Evolutionary conservation across 257 asterid species (phyloP).

Genomic region (Gentiana macrophylla): DNA sequence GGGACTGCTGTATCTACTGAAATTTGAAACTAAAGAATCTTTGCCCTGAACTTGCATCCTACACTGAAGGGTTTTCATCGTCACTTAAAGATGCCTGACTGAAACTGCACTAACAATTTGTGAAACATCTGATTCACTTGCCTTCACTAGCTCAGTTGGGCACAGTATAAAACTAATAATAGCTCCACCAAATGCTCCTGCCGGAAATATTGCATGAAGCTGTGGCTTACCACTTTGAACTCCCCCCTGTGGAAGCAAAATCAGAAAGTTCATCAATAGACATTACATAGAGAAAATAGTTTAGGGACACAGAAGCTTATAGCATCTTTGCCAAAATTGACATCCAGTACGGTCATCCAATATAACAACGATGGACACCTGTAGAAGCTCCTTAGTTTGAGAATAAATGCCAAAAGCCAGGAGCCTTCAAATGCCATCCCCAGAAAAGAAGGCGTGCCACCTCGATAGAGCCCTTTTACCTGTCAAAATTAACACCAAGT

Average conservation of each 20-base stretch:
- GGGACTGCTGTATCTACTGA: constrained; percentile 57
- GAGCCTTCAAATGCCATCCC: constrained; percentile 96
- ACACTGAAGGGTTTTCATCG: constrained; percentile 71
- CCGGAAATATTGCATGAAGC: constrained; percentile 54
- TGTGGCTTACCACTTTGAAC: constrained; percentile 46
- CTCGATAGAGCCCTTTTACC: constrained; percentile 89
- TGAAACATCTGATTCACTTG: constrained; percentile 23
- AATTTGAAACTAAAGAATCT: constrained; percentile 37
- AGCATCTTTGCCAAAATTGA: constrained; percentile 3
- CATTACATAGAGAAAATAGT: not conserved
- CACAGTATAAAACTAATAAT: constrained; percentile 74
- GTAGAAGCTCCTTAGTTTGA: constrained; percentile 64
- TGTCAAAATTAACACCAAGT: constrained; percentile 22
- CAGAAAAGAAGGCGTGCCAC: constrained; percentile 83
- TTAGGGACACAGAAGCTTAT: not conserved
- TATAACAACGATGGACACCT: constrained; percentile 33
- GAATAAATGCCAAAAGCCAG: constrained; percentile 88
- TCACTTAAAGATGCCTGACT: constrained; percentile 17
- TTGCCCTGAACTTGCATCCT: constrained; percentile 97
- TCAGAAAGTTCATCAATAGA: constrained; percentile 4
- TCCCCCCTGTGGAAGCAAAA: constrained; percentile 44
- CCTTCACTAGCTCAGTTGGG: constrained; percentile 90
- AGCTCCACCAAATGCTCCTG: constrained; percentile 80
- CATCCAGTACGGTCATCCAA: not conserved
- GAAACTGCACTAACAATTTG: constrained; percentile 1